These are phyloP conservation scores for Annulohypoxylon maeteangense DNA, from an alignment of 495 filamentous ascomycete species.

Conservation along the genomic window DNA sequence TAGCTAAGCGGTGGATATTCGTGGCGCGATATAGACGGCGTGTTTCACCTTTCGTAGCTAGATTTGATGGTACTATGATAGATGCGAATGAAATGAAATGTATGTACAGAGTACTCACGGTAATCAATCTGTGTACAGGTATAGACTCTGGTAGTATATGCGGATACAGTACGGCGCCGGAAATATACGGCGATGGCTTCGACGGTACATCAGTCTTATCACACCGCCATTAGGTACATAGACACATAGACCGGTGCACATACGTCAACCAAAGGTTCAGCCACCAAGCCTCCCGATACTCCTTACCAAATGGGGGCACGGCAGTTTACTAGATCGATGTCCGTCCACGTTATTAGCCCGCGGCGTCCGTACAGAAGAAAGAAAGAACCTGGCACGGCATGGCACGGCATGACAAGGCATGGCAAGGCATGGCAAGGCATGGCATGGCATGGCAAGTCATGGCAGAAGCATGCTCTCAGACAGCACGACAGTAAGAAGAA, in stretches of 20 bases:
- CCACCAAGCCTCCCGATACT: slow-evolving; percentile 21
- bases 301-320: slow-evolving; percentile 9
- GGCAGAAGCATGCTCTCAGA: slow-evolving; percentile 9
- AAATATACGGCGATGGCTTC: slow-evolving; percentile 12
- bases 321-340: slow-evolving; percentile 7
- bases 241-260: not conserved
- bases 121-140: not conserved
- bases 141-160: not conserved
- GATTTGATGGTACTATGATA: slow-evolving; percentile 6
- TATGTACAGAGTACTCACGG: not conserved
- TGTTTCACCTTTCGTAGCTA: slow-evolving; percentile 33
- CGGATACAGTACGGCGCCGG: not conserved
- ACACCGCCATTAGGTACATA: slow-evolving; percentile 37
- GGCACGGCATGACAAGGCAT: not conserved
- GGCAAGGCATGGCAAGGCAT: not conserved
- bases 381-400: slow-evolving; percentile 18
- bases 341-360: slow-evolving; percentile 19
- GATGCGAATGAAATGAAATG: slow-evolving; percentile 4
- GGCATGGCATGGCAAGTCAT: not conserved
- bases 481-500: slow-evolving; percentile 5
- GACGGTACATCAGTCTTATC: slow-evolving; percentile 30
- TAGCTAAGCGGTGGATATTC: slow-evolving; percentile 21
- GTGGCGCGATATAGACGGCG: slow-evolving; percentile 28
- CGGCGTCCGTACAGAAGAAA: slow-evolving; percentile 1
- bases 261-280: slow-evolving; percentile 23